Evolutionary conservation across 2,329 filamentous ascomycete species (phyloP).

Genomic region (Monilinia laxa): DNA sequence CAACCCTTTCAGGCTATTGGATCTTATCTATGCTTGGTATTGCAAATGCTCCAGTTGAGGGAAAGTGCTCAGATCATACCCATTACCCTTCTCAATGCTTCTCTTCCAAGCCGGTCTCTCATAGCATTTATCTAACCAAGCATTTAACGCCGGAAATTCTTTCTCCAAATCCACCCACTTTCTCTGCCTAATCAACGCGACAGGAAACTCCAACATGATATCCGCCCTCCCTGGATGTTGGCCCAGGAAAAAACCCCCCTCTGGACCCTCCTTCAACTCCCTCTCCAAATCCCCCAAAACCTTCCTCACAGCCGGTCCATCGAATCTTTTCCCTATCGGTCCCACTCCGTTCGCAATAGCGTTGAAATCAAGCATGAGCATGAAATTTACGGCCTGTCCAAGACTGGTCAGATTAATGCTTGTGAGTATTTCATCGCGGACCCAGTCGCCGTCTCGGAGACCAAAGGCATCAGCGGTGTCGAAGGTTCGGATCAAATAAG

Average conservation of each 20-base stretch:
- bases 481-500: constrained; percentile 41
- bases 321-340: constrained; percentile 15
- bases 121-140: constrained; percentile 39
- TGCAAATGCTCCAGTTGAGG: constrained; percentile 17
- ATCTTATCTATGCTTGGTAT: background rate
- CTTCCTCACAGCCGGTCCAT: constrained; percentile 27
- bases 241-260: constrained; percentile 36
- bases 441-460: constrained; percentile 35
- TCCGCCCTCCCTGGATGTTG: constrained; percentile 39
- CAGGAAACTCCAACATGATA: constrained; percentile 39
- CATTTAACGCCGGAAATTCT: constrained; percentile 40
- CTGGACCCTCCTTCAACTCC: constrained; percentile 30
- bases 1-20: background rate
- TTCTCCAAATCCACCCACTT: constrained; percentile 36
- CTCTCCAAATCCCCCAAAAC: constrained; percentile 29
- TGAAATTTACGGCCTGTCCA: constrained; percentile 22
- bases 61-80: constrained; percentile 37
- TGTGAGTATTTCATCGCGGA: constrained; percentile 39
- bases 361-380: constrained; percentile 35
- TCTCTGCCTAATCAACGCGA: constrained; percentile 37
- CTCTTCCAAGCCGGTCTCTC: constrained; percentile 36
- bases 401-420: constrained; percentile 33
- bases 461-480: constrained; percentile 38
- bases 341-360: constrained; percentile 23
- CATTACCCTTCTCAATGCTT: constrained; percentile 37